A percentile compares a stretch with the other conserved stretches of the same genome.
phyloP scores from a whole-genome alignment of 768 basidiomycete genomes.

The Holtermannia corniformis region DNA sequence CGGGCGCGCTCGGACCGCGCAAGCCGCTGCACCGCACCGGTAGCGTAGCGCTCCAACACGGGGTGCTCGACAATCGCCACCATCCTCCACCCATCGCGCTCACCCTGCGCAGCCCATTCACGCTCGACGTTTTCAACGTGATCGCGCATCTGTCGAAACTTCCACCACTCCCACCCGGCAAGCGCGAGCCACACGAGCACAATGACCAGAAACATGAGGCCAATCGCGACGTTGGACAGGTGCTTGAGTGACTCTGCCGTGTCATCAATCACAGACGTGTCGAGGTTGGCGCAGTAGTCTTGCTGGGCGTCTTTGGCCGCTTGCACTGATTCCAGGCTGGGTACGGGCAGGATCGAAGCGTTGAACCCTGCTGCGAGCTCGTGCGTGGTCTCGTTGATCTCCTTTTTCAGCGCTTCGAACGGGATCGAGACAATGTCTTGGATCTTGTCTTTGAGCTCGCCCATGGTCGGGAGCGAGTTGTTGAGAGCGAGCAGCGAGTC shows the following conservation, averaged over 20 bases:
- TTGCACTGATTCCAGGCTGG: conserved; percentile 38
- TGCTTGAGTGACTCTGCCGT: conserved; percentile 69
- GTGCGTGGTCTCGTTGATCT: conserved; percentile 77
- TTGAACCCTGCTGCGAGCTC: conserved; percentile 57
- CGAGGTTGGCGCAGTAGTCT: conserved; percentile 65
- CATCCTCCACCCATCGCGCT: conserved; percentile 29
- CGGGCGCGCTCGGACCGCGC: conserved; percentile 44
- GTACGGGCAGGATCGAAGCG: conserved; percentile 64
- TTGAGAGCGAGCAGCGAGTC: conserved; percentile 68
- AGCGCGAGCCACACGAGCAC: conserved; percentile 63
- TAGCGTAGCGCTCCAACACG: conserved; percentile 32
- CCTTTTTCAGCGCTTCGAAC: conserved; percentile 75
- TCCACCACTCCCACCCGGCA: conserved; percentile 76
- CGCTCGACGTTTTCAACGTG: conserved; percentile 27
- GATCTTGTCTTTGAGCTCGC: conserved; percentile 64
- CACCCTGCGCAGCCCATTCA: conserved; percentile 18
- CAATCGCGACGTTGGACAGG: conserved; percentile 65
- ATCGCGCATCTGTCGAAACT: conserved; percentile 50
- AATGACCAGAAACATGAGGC: conserved; percentile 63
- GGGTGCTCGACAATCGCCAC: conserved; percentile 40
- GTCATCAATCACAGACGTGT: conserved; percentile 77
- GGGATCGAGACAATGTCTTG: conserved; percentile 53
- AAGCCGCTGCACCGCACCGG: conserved; percentile 15
- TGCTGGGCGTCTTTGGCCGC: conserved; percentile 15
- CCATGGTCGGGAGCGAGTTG: conserved; percentile 64